Evolutionary conservation across 2,329 filamentous ascomycete species (phyloP).

Genomic region (Ramularia endophylla): DNA sequence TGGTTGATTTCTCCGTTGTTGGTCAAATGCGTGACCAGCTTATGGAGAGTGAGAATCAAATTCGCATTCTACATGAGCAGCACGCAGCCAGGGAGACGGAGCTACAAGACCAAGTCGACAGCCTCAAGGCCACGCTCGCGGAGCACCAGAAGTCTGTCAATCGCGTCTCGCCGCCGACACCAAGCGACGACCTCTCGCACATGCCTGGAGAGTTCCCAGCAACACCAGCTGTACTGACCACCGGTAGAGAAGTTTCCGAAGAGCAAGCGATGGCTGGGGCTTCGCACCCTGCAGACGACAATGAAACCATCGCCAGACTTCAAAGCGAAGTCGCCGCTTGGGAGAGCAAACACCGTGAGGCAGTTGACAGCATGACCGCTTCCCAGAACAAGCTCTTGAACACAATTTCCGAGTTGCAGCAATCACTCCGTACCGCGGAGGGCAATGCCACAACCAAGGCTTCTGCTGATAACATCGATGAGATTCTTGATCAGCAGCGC

Average conservation of each 20-base stretch:
- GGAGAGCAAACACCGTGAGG: slow-evolving; percentile 68
- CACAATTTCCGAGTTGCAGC: slow-evolving; percentile 69
- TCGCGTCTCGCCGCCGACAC: slow-evolving; percentile 17
- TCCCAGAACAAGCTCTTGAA: slow-evolving; percentile 67
- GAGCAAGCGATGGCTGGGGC: slow-evolving; percentile 15
- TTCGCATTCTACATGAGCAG: slow-evolving; percentile 64
- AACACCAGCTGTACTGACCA: slow-evolving; percentile 28
- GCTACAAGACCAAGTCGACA: slow-evolving; percentile 64
- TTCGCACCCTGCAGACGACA: slow-evolving; percentile 2
- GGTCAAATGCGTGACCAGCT: slow-evolving; percentile 83
- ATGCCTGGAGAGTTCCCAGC: slow-evolving; percentile 36
- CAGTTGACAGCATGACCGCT: slow-evolving; percentile 62
- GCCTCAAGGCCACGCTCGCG: slow-evolving; percentile 54
- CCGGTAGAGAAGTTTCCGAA: slow-evolving; percentile 24
- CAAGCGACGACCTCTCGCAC: slow-evolving; percentile 18
- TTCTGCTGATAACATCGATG: slow-evolving; percentile 19
- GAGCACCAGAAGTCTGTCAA: slow-evolving; percentile 20
- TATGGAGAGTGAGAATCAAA: slow-evolving; percentile 73
- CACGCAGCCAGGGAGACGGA: slow-evolving; percentile 71
- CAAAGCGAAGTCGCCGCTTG: slow-evolving; percentile 66
- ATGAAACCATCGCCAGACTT: slow-evolving; percentile 56
- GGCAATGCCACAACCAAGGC: slow-evolving; percentile 2
- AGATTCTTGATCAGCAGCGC: slow-evolving; percentile 36
- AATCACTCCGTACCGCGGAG: slow-evolving; percentile 42
- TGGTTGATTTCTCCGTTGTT: slow-evolving; percentile 83